These are phyloP conservation scores for Boletus sp. DNA, from an alignment of 768 basidiomycete species.

Conservation along the genomic window DNA sequence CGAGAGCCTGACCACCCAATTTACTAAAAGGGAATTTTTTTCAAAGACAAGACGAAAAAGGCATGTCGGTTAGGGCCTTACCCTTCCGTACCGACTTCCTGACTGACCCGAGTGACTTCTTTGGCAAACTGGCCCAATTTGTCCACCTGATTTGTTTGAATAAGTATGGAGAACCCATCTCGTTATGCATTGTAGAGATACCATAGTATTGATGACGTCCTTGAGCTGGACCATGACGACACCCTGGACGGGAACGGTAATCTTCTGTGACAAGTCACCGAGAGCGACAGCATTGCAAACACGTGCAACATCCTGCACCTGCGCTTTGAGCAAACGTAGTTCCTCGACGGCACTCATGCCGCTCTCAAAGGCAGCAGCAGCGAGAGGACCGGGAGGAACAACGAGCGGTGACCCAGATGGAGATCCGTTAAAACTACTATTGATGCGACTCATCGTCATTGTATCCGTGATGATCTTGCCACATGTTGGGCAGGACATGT, in stretches of 20 bases:
- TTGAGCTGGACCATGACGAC: conserved; percentile 79
- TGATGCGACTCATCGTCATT: conserved; percentile 34
- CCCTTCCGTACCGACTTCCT: conserved; percentile 84
- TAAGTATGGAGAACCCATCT: conserved; percentile 10
- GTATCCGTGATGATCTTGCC: conserved; percentile 48
- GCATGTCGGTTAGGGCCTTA: conserved; percentile 27
- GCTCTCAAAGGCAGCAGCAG: conserved; percentile 52
- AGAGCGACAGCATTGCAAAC: conserved; percentile 79
- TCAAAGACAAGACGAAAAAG: conserved; percentile 14
- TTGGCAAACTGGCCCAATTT: conserved; percentile 84
- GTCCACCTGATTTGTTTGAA: conserved; percentile 44
- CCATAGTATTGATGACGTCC: conserved; percentile 73
- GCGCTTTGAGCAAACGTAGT: conserved; percentile 73
- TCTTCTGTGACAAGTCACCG: conserved; percentile 75
- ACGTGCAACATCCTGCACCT: conserved; percentile 77
- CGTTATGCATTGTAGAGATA: conserved; percentile 17
- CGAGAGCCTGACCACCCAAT: conserved; percentile 83
- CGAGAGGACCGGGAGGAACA: conserved; percentile 53
- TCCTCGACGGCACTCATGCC: conserved; percentile 74
- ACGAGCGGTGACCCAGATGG: conserved; percentile 40
- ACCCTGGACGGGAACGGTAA: conserved; percentile 74
- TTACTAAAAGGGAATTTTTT: conserved; percentile 39
- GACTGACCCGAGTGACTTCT: conserved; percentile 82
- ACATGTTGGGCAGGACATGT: conserved; percentile 52
- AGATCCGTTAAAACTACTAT: conserved; percentile 22